Evolutionary conservation across 305 asterid genomes (phyloP), one percentile per base, ranked within the genome.

Genomic region (Fraxinus dipetala): DNA sequence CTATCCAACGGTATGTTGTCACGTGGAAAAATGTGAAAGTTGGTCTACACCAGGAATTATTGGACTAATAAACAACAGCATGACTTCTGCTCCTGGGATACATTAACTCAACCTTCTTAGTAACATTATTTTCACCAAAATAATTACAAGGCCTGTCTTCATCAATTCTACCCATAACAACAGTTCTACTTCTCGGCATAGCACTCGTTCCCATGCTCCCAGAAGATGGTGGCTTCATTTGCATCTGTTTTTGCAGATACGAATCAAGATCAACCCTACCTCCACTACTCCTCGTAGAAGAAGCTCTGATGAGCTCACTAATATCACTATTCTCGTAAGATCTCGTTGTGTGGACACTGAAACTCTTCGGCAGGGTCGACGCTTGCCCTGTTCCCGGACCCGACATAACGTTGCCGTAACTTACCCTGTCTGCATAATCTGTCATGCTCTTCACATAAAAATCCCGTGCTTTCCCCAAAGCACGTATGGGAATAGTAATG

Each of bases 161-260:
- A 75, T 93, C 98, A 24, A 93, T 93, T 70, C 88, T 90, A 0
- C 92, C 94, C 97, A 93, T 93, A 0, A 88, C 94, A 0, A 91
- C 97, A 20, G 94, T 93, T 63, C 45, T 48, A 82, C 98, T 93
- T 10, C 97, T 87, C 2, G 89, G 89, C 89, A 85, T 28, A 65
- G 77, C 84, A 79, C 81, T 86, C 24, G 85, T 80, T 32, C 84
- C 85, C 20, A 9, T 30, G 13, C 7, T 54, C 20, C 72, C 76
- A 0, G 72, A n/a, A 59, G 76, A 9, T 8, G 48, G 78, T 45
- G 54, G 24, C 80, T 61, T 77, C 89, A 8, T n/a, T 79, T 20
- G 78, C 88, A 75, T 76, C 87, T 84, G 87, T 63, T 87, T 85
- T 84, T 83, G 79, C 36, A 80, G 2, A 61, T 54, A 77, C 77